These are phyloP conservation scores for Mortierella sp. DNA, from an alignment of 371 early-diverging fungal species.

Conservation along the genomic window DNA sequence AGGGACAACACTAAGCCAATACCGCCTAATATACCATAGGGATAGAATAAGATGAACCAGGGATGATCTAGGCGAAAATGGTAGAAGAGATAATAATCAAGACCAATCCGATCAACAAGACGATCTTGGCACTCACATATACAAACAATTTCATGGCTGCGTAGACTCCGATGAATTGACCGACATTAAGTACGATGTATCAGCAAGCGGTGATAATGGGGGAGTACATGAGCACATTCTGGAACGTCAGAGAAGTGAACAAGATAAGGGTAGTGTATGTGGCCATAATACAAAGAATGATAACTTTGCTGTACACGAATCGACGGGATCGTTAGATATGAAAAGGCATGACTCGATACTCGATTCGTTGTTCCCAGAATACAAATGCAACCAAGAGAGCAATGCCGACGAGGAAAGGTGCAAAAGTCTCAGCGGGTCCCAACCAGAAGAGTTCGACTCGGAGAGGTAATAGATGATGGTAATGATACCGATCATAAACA, in stretches of 20 bases:
- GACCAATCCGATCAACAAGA: conserved; percentile 22
- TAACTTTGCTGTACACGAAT: conserved; percentile 42
- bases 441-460: conserved; percentile 35
- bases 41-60: conserved; percentile 27
- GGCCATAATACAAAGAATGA: conserved; percentile 46
- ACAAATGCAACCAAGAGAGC: conserved; percentile 34
- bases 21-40: conserved; percentile 21
- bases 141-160: conserved; percentile 14
- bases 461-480: conserved; percentile 41
- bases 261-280: conserved; percentile 56
- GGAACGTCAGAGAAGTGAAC: conserved; percentile 56
- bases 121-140: conserved; percentile 19
- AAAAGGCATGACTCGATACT: conserved; percentile 55
- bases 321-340: conserved; percentile 53
- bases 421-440: conserved; percentile 41
- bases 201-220: conserved; percentile 40
- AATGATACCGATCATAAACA: conserved; percentile 43
- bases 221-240: conserved; percentile 44
- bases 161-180: conserved; percentile 24
- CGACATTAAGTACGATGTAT: conserved; percentile 36
- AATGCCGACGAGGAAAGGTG: conserved; percentile 33
- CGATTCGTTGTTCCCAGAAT: conserved; percentile 49
- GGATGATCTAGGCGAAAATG: conserved; percentile 21
- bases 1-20: conserved; percentile 4
- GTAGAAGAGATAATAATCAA: conserved; percentile 14